Percentiles rank a stretch among this genome's conserved stretches.
These are phyloP conservation scores for Viola pubescens DNA, from an alignment of 441 rosid genomes.

Conservation along the genomic window DNA sequence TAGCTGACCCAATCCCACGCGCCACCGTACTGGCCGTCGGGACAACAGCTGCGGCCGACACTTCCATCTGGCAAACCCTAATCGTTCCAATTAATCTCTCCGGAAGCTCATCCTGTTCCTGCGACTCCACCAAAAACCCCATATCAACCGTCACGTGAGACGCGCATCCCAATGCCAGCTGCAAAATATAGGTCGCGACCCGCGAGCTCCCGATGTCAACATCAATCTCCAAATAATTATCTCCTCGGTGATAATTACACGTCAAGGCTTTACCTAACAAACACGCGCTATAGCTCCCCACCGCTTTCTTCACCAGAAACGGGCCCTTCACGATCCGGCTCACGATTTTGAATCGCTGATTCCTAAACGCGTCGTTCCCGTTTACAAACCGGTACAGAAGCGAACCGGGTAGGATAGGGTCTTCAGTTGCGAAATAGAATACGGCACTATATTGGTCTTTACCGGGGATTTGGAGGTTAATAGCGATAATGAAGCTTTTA, in stretches of 20 bases:
- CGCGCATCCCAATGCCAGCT: constrained; percentile 44
- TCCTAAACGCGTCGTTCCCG: constrained; percentile 56
- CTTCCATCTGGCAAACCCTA: constrained; percentile 70
- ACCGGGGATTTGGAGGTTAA: constrained; percentile 61
- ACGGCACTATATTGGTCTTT: constrained; percentile 61
- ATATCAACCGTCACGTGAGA: constrained; percentile 50
- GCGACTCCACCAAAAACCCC: constrained; percentile 71
- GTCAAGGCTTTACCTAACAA: constrained; percentile 48
- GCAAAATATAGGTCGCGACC: constrained; percentile 40
- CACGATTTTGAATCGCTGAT: constrained; percentile 64
- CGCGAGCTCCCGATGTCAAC: constrained; percentile 64
- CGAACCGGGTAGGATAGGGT: constrained; percentile 47
- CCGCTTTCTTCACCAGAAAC: constrained; percentile 64
- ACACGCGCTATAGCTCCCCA: constrained; percentile 63
- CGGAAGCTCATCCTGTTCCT: constrained; percentile 66
- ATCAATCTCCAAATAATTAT: constrained; percentile 67
- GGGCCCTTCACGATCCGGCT: constrained; percentile 74
- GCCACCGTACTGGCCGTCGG: constrained; percentile 5
- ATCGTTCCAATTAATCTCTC: constrained; percentile 66
- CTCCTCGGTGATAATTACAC: constrained; percentile 58
- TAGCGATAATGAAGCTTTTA: constrained; percentile 58
- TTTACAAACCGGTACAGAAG: constrained; percentile 45
- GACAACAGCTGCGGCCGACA: constrained; percentile 51
- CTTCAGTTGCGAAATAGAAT: constrained; percentile 50
- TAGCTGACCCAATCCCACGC: constrained; percentile 41